phyloP scores from a whole-genome alignment of 192 early-diverging fungal genomes.

The Diversispora eburnea region DNA sequence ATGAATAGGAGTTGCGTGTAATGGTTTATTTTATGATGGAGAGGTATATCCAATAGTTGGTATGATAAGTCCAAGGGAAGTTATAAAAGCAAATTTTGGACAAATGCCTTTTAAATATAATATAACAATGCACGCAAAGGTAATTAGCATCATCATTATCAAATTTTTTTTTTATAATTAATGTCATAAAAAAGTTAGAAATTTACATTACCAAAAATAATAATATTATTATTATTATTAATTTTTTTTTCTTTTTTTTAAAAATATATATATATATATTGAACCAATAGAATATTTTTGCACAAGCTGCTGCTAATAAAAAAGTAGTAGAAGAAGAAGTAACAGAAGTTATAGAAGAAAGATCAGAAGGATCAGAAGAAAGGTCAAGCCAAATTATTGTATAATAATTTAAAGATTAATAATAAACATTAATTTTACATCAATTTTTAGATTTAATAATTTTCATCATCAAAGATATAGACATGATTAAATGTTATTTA shows the following conservation, averaged over 20 bases:
- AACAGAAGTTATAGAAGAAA: background rate
- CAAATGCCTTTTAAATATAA: slow-evolving; percentile 63
- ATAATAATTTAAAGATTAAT: too few relatives aligned
- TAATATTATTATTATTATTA: too few relatives aligned
- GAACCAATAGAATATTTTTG: background rate
- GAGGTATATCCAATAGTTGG: slow-evolving; percentile 70
- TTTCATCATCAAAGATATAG: too few relatives aligned
- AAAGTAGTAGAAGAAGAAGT: background rate
- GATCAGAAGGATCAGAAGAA: background rate
- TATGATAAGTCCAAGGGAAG: slow-evolving; percentile 65
- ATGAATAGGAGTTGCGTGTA: slow-evolving; percentile 33
- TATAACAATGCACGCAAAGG: slow-evolving; percentile 62
- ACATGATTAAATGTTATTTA: too few relatives aligned
- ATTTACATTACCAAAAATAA: too few relatives aligned
- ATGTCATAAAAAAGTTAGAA: background rate
- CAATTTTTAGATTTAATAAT: too few relatives aligned
- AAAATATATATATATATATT: background rate
- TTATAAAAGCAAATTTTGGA: slow-evolving; percentile 77
- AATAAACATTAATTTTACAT: too few relatives aligned
- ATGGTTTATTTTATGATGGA: slow-evolving; percentile 33
- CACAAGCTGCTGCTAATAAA: background rate
- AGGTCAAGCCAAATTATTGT: too few relatives aligned
- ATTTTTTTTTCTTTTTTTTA: background rate
- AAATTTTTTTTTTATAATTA: too few relatives aligned
- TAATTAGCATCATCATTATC: slow-evolving; percentile 19